Evolutionary conservation across 257 asterid species (phyloP).

Genomic region (Solanum chiquidenum): DNA sequence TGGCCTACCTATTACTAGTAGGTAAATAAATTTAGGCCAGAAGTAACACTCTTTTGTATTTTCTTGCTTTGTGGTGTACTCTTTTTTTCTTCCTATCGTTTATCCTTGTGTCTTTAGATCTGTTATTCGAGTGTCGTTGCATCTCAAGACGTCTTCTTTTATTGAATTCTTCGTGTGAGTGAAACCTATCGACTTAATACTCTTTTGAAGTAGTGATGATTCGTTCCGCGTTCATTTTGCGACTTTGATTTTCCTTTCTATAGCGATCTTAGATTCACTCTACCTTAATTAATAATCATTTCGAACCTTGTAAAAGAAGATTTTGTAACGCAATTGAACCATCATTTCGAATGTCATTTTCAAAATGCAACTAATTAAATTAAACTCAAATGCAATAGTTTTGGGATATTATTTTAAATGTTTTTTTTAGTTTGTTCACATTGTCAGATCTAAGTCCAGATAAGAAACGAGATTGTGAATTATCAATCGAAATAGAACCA

Average conservation of each 20-base stretch:
- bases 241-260: too few relatives aligned
- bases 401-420: background rate
- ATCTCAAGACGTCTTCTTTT: background rate
- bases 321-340: background rate
- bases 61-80: background rate
- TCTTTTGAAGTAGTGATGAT: background rate
- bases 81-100: background rate
- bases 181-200: background rate
- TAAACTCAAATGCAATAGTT: background rate
- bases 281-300: too few relatives aligned
- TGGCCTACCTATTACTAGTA: background rate
- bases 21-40: background rate
- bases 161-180: background rate
- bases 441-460: too few relatives aligned
- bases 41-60: background rate
- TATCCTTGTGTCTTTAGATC: background rate
- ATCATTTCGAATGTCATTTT: background rate
- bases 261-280: too few relatives aligned
- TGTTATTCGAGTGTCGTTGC: background rate
- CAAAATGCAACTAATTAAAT: background rate
- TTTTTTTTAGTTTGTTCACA: too few relatives aligned
- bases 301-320: too few relatives aligned
- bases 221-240: too few relatives aligned
- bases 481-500: too few relatives aligned
- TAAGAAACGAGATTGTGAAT: too few relatives aligned